Evolutionary conservation across 306 rosid genomes (phyloP).

Genomic region (Dalbergia oliveri): DNA sequence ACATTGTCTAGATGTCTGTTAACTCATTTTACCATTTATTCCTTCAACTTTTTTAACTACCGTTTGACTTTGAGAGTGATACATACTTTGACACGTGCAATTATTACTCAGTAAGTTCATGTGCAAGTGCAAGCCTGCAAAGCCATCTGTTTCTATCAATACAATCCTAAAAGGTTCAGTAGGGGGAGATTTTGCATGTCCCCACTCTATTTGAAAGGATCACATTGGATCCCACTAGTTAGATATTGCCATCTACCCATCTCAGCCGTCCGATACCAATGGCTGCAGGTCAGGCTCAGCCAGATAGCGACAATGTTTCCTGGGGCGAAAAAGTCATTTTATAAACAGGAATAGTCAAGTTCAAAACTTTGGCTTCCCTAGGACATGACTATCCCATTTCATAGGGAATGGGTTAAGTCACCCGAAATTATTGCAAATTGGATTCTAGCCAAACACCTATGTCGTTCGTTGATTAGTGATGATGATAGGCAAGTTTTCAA

Average conservation of each 20-base stretch:
- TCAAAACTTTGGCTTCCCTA: slow-evolving; percentile 75
- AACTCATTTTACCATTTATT: not conserved
- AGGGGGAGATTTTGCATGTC: slow-evolving; percentile 89
- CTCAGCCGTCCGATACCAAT: slow-evolving; percentile 65
- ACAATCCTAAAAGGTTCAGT: slow-evolving; percentile 59
- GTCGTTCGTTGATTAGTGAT: no score
- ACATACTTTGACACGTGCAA: not conserved
- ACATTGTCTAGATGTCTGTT: not conserved
- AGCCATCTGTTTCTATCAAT: slow-evolving; percentile 55
- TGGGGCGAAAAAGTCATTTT: slow-evolving; percentile 67
- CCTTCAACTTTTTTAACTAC: not conserved
- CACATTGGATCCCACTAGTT: slow-evolving; percentile 74
- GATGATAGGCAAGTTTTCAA: no score
- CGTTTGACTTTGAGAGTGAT: not conserved
- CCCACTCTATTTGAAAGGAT: slow-evolving; percentile 81
- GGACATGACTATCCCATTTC: slow-evolving; percentile 72
- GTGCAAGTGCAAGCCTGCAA: no score
- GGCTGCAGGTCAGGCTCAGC: slow-evolving; percentile 47
- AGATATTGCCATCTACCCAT: slow-evolving; percentile 67
- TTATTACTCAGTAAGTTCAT: not conserved
- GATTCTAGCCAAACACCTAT: no score
- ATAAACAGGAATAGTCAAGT: slow-evolving; percentile 86
- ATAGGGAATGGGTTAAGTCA: slow-evolving; percentile 73
- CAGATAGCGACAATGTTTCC: slow-evolving; percentile 64
- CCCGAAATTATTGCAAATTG: slow-evolving; percentile 38